Conservation (phyloP, 2,329 filamentous ascomycete species). For the Fusarium sp. region DNA sequence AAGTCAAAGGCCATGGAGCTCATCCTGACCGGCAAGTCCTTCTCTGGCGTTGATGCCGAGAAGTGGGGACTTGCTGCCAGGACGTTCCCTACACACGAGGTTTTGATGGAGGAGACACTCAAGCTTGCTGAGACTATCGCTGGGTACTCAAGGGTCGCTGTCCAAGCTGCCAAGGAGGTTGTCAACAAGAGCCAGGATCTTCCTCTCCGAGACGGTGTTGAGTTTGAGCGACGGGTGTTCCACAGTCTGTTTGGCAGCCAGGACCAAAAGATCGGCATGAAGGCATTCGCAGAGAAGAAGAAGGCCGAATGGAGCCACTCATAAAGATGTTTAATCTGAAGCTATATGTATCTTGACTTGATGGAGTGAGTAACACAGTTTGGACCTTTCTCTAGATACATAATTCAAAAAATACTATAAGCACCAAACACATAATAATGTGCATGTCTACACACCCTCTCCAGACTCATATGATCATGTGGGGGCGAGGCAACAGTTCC, state of each 20-base stretch:
- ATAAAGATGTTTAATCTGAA: slow-evolving; percentile 56
- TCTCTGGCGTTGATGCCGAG: slow-evolving; percentile 86
- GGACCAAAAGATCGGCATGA: slow-evolving; percentile 98
- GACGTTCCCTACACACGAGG: slow-evolving; percentile 83
- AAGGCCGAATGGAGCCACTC: slow-evolving; percentile 91
- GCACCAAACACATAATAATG: neutral
- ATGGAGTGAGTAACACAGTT: neutral
- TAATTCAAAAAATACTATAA: slow-evolving; percentile 4
- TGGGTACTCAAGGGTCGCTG: slow-evolving; percentile 85
- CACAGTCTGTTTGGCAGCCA: slow-evolving; percentile 92
- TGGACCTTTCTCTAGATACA: neutral
- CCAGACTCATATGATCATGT: slow-evolving; percentile 1
- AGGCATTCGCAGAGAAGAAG: slow-evolving; percentile 94
- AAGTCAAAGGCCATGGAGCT: slow-evolving; percentile 93
- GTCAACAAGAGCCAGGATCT: slow-evolving; percentile 99
- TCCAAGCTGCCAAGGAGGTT: slow-evolving; percentile 95
- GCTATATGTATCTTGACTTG: neutral
- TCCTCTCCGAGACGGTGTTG: slow-evolving; percentile 87
- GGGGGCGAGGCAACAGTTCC: slow-evolving; percentile 19
- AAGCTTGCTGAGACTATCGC: slow-evolving; percentile 92
- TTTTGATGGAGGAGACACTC: slow-evolving; percentile 83
- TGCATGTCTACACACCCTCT: slow-evolving; percentile 10
- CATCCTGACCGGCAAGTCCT: slow-evolving; percentile 86
- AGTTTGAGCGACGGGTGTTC: slow-evolving; percentile 94
- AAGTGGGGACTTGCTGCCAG: slow-evolving; percentile 91